Base-by-base conservation (phyloP, 371 early-diverging fungal species). In the Mucor plumbeus region DNA sequence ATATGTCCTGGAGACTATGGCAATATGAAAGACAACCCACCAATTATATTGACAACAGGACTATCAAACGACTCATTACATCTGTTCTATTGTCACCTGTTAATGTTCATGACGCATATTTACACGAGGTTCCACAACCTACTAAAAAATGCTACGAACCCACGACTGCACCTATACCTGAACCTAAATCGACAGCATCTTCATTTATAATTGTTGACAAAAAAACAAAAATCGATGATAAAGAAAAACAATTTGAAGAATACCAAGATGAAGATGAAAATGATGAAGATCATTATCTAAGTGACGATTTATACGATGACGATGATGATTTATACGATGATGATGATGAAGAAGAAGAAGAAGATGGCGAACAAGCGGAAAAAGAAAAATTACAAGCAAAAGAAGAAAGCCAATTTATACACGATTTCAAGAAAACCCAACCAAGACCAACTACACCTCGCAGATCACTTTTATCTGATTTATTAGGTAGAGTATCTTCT, bases 1-100 rank as follows among this genome's bases (percentile, higher is more conserved):
- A 75, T 54, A 75, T 75, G 72, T 72, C 72, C 40, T 75, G 76
- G 76, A 43, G 76, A 69, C 55, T 69, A 43, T 75, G 76, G 76
- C 67, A 75, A 43, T 43, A 56, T 44, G 56, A 48, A 38, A 63
- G 14, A 60, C 48, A 57, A 58, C 36, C 31, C 41, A 48, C 39
- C 67, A 69, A 60, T 57, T 19, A 34, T 15, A 60, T 50, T 62
- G 59, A 67, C 57, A 61, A 55, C 59, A 60, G 34, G 31, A 54
- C 41, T 21, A 65, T 70, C 63, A 70, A 65, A 69, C 61, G 58
- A 63, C 38, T 63, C 34, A 69, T 73, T 43, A 53, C 60, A 43
- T 61, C 57, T 40, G 47, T 69, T 19, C 47, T 68, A 43, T 61
- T 65, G 69, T 71, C 65, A 65, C 64, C 68, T 68, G 69, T 59